A percentile compares a stretch with the other conserved stretches of the same genome.
phyloP scores from a whole-genome alignment of 2,329 filamentous ascomycete genomes.

The Cercospora berteroae region DNA sequence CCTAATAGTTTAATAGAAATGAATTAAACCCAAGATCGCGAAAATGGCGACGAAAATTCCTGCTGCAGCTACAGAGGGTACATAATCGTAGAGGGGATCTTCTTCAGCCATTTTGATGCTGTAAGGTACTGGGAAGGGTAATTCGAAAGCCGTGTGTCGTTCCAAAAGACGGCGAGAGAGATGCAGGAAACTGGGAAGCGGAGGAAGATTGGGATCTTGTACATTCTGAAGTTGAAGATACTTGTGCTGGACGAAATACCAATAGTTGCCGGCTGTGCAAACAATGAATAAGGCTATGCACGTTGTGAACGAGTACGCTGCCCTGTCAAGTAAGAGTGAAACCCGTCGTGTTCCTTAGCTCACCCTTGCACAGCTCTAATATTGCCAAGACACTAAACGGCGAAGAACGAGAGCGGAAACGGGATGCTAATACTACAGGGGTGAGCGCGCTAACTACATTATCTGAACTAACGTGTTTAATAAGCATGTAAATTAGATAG shows the following conservation, averaged over 20 bases:
- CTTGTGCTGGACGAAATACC: not conserved
- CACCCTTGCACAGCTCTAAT: not conserved
- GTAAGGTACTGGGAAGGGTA: not conserved
- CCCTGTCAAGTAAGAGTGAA: not conserved
- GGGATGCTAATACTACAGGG: not conserved
- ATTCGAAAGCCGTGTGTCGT: not conserved
- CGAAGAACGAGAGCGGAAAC: not conserved
- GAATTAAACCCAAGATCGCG: constrained; percentile 34
- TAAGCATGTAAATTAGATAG: too few relatives aligned
- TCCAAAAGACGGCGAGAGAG: not conserved
- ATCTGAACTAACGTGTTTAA: too few relatives aligned
- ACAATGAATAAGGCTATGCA: not conserved
- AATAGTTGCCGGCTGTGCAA: not conserved
- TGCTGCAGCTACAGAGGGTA: constrained; percentile 30
- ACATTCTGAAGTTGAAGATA: not conserved
- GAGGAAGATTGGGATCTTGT: not conserved
- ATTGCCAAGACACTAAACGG: not conserved
- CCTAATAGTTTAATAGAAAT: constrained; percentile 42
- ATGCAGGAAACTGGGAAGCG: not conserved
- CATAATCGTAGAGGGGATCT: not conserved
- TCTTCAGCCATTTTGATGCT: not conserved
- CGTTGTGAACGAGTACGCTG: not conserved
- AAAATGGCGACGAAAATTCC: constrained; percentile 27
- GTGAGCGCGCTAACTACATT: not conserved
- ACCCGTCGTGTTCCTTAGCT: not conserved